phyloP scores from a whole-genome alignment of 2,329 filamentous ascomycete genomes.

The Penicillium nordicum region DNA sequence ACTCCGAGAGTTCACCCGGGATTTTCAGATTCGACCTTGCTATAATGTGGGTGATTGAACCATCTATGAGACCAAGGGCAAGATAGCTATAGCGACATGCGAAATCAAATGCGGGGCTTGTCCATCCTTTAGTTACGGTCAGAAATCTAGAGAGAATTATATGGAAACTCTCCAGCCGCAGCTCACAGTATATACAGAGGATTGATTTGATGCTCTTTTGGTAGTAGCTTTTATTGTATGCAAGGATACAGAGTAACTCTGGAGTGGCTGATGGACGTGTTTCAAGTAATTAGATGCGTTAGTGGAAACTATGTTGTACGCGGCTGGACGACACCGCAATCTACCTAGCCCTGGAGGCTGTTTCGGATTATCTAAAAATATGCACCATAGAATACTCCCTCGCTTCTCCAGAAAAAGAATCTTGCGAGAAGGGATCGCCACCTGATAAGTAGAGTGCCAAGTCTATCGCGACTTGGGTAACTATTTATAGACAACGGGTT shows the following conservation, averaged over 20 bases:
- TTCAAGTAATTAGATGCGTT: neutral
- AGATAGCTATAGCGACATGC: neutral
- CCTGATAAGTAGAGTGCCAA: neutral
- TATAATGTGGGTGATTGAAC: neutral
- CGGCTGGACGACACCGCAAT: neutral
- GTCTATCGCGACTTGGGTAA: neutral
- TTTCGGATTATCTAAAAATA: conserved; percentile 1
- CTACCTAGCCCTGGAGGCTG: neutral
- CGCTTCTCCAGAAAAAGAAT: neutral
- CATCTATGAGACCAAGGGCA: neutral
- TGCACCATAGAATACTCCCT: neutral
- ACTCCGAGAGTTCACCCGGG: too few relatives aligned
- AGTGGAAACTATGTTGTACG: neutral
- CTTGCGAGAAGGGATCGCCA: neutral
- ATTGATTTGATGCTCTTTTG: neutral
- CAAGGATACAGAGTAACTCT: neutral
- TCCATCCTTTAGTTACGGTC: neutral
- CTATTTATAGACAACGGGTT: neutral
- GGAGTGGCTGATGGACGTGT: neutral
- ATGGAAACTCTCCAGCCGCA: neutral
- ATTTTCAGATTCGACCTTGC: too few relatives aligned
- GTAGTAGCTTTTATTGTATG: neutral
- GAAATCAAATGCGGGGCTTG: neutral
- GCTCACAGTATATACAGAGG: neutral
- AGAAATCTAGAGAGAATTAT: neutral